Evolutionary conservation across 352 stramenopile genomes (phyloP).

Genomic region (Phytophthora crassamura): DNA sequence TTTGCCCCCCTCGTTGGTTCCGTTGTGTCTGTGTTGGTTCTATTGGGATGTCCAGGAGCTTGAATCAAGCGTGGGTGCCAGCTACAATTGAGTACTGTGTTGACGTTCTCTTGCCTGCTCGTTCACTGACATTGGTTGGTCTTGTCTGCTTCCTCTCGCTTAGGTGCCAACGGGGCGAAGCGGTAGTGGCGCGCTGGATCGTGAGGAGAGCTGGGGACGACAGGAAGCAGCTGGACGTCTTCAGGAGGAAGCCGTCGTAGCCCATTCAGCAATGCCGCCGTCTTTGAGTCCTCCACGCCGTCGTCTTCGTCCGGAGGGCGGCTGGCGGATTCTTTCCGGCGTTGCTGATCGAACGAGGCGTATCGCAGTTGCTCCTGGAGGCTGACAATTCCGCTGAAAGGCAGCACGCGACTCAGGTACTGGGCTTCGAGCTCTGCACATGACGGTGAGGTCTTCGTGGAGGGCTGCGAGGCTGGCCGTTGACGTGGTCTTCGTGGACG

Average conservation of each 20-base stretch:
- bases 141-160: no score
- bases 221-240: conserved; percentile 47
- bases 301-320: conserved; percentile 9
- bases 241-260: conserved; percentile 51
- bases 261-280: conserved; percentile 46
- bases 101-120: no score
- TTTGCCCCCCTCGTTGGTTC: conserved; percentile 17
- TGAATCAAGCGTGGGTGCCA: background rate
- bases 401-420: conserved; percentile 54
- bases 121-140: no score
- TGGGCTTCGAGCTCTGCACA: conserved; percentile 54
- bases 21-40: conserved; percentile 16
- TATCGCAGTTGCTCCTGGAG: conserved; percentile 61
- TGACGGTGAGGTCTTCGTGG: conserved; percentile 19
- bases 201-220: conserved; percentile 23
- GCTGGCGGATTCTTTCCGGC: conserved; percentile 14
- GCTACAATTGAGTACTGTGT: background rate
- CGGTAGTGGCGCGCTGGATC: conserved; percentile 23
- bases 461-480: conserved; percentile 9
- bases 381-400: conserved; percentile 47
- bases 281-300: conserved; percentile 34
- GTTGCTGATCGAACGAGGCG: conserved; percentile 46
- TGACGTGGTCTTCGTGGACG: conserved; percentile 10
- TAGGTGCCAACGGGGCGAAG: conserved; percentile 27
- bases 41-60: conserved; percentile 1